Base-by-base conservation (phyloP, 2,329 filamentous ascomycete genomes). In the Penicillium corylophilum region DNA sequence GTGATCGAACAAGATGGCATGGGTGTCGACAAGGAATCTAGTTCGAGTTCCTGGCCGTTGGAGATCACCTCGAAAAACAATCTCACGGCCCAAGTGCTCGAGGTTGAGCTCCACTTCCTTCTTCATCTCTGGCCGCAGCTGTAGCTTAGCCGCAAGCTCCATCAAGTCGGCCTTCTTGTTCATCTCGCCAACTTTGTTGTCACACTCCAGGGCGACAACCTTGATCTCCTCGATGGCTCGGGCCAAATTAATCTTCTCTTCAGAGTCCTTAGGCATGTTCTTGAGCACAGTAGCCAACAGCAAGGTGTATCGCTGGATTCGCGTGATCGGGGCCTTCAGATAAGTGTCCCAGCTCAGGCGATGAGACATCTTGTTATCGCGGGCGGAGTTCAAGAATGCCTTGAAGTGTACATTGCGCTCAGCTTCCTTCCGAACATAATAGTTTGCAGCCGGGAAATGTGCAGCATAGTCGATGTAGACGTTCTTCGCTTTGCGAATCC, bases 261-360 rank as follows among this genome's bases (percentile, higher is more conserved):
- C 92, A 29, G 84, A 90, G 40, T 96, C 93, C 41, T 85, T 82
- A 4, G 81, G 76, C 79, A 91, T 95, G 61, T 90, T 91, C 71
- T 90, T 90, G 51, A 92, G 80, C 15, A 96, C 90, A 0, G 88
- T 94, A 31, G 84, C 80, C 9, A 99, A 79, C 9, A 99, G 80
- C 23, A 99, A 80, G 36, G 87, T 86, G 65, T 97, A 97, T 55
- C 93, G 84, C 72, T 97, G 94, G 48, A 99, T 79, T 57, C 94
- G 84, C 44, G 93, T 95, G 61, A 99, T 94, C 0, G 94, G 94
- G 3, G 88, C 85, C 69, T 97, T 97, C 39, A 99, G 79, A 69
- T 90, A 99, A 4, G 90, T 96, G 56, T 94, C 92, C 90, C 94
- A 97, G 55, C 90, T 89, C 40, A 97, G 80, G 64, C 92, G 88